Evolutionary conservation across 1,284 basidiomycete genomes (phyloP), one percentile per base, ranked within the genome.

Genomic region (Ganoderma lingzhi): DNA sequence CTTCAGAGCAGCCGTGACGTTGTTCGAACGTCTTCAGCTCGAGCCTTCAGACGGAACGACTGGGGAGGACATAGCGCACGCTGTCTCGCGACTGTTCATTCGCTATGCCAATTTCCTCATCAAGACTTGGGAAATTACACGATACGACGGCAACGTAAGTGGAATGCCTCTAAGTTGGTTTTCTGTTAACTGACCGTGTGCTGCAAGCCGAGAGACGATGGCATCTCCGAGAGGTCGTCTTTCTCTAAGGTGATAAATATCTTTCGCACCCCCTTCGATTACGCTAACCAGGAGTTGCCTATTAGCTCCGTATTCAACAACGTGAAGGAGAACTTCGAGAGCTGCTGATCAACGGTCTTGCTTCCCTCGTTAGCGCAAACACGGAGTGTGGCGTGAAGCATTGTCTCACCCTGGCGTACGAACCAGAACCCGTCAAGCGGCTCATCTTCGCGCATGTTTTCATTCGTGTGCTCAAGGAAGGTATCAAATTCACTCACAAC

Each of bases 311-410:
- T 15, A 70, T 80, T 1, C 83, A 84, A 17, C 85, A 87, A 66
- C 83, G 87, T 78, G 88, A 90, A 72, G 84, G 86, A 2, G 88
- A 91, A 67, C 80, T 93, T 41, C 86, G 90, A 19, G 92, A 94
- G 69, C 80, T 93, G 39, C 87, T 93, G 61, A 90, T 96, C 68
- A 87, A 88, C 8, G 94, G 93, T 0, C 86, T 97, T 3, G 89
- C 95, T 0, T 90, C 96, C 72, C 84, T 97, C 6, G 89, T 97
- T 67, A 90, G 88, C 35, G 89, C 95, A 23, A 98, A 97, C 77
- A 92, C 94, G 41, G 94, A 97, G 76, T 93, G 90, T 72, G 96
- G 95, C 15, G 89, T 97, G 75, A 96, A 96, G 79, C 94, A 96
- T 78, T 96, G 93, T 76, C 87, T 97, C 37, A 83, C 90, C 1